Evolutionary conservation across 108 stramenopile species (phyloP), one percentile per base, ranked within the genome.

Genomic region (Nitzschia sp.): DNA sequence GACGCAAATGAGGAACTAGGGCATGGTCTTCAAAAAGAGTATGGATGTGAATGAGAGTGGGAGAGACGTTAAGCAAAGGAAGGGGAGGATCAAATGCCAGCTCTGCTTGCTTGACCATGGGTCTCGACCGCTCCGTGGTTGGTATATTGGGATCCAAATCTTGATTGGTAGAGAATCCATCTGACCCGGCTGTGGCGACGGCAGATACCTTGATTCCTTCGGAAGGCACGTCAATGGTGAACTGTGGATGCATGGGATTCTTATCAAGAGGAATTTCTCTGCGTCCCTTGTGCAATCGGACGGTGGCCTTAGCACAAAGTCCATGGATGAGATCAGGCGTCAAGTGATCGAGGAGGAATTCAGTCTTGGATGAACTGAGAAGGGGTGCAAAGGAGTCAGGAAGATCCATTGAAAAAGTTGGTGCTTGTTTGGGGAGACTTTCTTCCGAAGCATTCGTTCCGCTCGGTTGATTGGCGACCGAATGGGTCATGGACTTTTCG

Each of bases 341-440:
- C 43, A 94, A 70, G 42, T 80, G 74, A 53, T 85, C 57, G n/a
- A 73, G 67, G 7, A 88, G 43, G 20, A 91, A 51, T 67, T 91
- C 83, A 51, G 87, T 84, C 41, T 90, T 86, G 12, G 86, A 87
- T 7, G 89, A 90, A 7, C 87, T 89, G 11, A 94, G 74, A 8
- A 94, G 76, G 0, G 93, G 93, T 34, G 93, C 93, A 80, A 94
- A 94, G 43, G 85, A 86, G 70, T 92, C 90, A 21, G 93, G 90
- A 10, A 90, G 77, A 64, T 87, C 88, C 24, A 71, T 63, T 0
- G 37, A 44, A 11, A 11, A 26, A 34, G 29, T 5, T 1, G 29
- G 29, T 34, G 29, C 29, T 34, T 34, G 29, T 34, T 34, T 34
- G 29, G 29, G 29, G 29, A 34, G 29, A 34, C 29, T 34, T 34